Evolutionary conservation across 371 early-diverging fungal genomes (phyloP), one percentile per base, ranked within the genome.

Genomic region (Polyrhizophydium stewartii): DNA sequence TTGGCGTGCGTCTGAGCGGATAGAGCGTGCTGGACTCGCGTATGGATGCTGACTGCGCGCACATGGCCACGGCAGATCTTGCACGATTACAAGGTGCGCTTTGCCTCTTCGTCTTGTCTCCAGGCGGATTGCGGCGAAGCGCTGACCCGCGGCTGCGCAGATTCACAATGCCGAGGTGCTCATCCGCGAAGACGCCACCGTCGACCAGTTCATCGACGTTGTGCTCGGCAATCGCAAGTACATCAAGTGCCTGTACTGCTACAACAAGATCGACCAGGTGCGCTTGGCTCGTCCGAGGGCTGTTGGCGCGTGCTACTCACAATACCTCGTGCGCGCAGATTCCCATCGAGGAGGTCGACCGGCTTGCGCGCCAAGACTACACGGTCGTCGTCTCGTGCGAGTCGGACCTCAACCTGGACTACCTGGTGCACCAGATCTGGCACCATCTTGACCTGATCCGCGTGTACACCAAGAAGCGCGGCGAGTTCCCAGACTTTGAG

Each of bases 191-290:
- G 98, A 99, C 71, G 88, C 91, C 62, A 96, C 91, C 22, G 93
- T 96, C 21, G 99, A 99, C 70, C 95, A 99, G 64, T 92, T 99
- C 63, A 95, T 99, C 66, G 99, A 99, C 77, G 96, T 95, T 24
- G 90, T 99, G 6, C 86, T 97, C 32, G 96, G 95, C 9, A 96
- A 98, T 83, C 87, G 97, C 69, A 96, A 94, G 67, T 99, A 99
- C 72, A 84, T 99, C 60, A 87, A 87, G 16, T 94, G 95, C 67
- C 82, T 99, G 61, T 99, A 99, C 78, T 85, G 87, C 61, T 79
- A 87, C 62, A 99, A 99, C 87, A 99, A 99, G 85, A 93, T 99
- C 58, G 99, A 99, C 75, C 66, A 77, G 75, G 65, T 79, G 77
- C 56, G 56, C 77, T 37, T 47, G 19, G 21, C 1, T 25, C n/a